Evolutionary conservation across 2,329 filamentous ascomycete species (phyloP).

Genomic region (Penicillium hesseltinei): DNA sequence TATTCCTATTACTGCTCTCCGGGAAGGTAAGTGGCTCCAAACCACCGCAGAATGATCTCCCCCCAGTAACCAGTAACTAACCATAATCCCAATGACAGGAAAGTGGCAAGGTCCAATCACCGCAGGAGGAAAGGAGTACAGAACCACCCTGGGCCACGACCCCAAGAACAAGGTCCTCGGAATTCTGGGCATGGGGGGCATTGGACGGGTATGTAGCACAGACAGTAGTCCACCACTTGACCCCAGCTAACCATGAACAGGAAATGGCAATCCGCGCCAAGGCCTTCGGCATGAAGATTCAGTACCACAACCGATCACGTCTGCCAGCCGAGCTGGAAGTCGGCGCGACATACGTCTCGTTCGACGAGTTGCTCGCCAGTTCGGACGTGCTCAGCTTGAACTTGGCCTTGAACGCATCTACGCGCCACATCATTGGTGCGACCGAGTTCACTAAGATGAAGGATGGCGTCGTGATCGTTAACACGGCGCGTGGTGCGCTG

Average conservation of each 20-base stretch:
- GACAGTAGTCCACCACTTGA: background rate
- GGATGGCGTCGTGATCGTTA: constrained; percentile 46
- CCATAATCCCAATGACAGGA: constrained; percentile 20
- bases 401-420: constrained; percentile 45
- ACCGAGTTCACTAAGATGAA: constrained; percentile 49
- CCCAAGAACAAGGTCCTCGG: constrained; percentile 47
- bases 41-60: too few species aligned
- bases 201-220: constrained; percentile 41
- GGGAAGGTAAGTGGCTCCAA: constrained; percentile 34
- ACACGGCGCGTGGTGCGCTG: constrained; percentile 46
- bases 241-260: constrained; percentile 23
- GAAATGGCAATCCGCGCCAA: constrained; percentile 47
- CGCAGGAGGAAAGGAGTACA: constrained; percentile 4
- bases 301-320: constrained; percentile 48
- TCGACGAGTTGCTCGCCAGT: constrained; percentile 47
- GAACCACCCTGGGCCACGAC: constrained; percentile 44
- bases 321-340: constrained; percentile 42
- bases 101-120: constrained; percentile 41
- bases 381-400: constrained; percentile 50
- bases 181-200: constrained; percentile 50
- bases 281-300: constrained; percentile 49
- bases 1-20: constrained; percentile 42
- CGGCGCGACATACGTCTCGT: constrained; percentile 46
- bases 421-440: constrained; percentile 47
- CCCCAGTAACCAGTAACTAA: background rate